Percentiles rank a stretch among this genome's conserved stretches.
Conservation (phyloP, 768 basidiomycete genomes). For the Leccinellum luteum region DNA sequence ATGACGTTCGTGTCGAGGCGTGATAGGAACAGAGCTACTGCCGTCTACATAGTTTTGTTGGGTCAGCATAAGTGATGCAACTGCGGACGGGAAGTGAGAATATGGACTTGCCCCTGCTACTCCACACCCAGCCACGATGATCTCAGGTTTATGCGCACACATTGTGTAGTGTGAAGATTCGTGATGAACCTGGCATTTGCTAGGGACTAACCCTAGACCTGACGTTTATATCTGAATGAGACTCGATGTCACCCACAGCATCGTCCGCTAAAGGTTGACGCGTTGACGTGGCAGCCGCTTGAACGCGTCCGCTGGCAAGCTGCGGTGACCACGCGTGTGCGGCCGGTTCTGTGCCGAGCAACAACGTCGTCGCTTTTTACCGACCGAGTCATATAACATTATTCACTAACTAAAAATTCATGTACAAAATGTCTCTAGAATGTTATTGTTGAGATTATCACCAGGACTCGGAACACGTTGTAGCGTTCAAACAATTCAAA, state of each 20-base stretch:
- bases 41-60: conserved; percentile 10
- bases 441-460: too few relatives aligned
- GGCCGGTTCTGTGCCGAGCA: not conserved
- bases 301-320: conserved; percentile 24
- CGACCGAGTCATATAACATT: too few relatives aligned
- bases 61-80: not conserved
- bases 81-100: not conserved
- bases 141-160: conserved; percentile 16
- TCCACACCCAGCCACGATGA: conserved; percentile 30
- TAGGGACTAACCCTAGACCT: not conserved
- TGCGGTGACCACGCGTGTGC: not conserved
- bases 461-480: too few relatives aligned
- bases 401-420: too few relatives aligned
- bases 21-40: conserved; percentile 27
- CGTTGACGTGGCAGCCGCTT: conserved; percentile 17
- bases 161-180: conserved; percentile 6
- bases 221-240: conserved; percentile 5
- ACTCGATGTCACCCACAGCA: not conserved
- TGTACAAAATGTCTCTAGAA: too few relatives aligned
- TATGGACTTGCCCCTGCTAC: conserved; percentile 24
- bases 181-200: too few relatives aligned
- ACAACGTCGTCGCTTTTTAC: not conserved
- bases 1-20: conserved; percentile 14
- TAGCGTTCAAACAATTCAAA: too few relatives aligned
- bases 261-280: not conserved